Conservation (phyloP, 2,329 filamentous ascomycete genomes). For the Madurella mycetomatis region DNA sequence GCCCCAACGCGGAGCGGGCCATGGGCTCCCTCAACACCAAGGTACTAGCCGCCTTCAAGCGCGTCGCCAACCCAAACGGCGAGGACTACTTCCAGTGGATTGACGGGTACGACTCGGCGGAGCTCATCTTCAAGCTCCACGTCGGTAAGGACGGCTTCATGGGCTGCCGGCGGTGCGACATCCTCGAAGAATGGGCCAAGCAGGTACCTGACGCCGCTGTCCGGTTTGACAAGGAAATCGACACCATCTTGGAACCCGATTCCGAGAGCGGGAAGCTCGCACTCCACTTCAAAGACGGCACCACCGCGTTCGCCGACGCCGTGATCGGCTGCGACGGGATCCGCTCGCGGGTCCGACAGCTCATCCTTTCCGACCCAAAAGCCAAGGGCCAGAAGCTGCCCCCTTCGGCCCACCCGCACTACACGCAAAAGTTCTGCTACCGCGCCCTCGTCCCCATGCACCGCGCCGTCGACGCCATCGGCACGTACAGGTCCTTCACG, state of each 20-base stretch:
- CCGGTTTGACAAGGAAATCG: slow-evolving; percentile 33
- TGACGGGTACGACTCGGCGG: slow-evolving; percentile 31
- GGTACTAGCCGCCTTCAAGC: slow-evolving; percentile 37
- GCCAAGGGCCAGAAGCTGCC: slow-evolving; percentile 14
- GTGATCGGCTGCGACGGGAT: slow-evolving; percentile 63
- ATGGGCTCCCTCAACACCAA: slow-evolving; percentile 37
- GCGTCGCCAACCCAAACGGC: slow-evolving; percentile 35
- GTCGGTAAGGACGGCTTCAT: slow-evolving; percentile 41
- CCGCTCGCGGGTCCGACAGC: slow-evolving; percentile 49
- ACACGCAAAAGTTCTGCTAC: slow-evolving; percentile 58
- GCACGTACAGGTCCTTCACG: slow-evolving; percentile 44
- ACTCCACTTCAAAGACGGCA: slow-evolving; percentile 33
- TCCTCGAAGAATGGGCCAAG: slow-evolving; percentile 37
- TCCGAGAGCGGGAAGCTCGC: slow-evolving; percentile 11
- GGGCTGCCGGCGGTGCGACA: slow-evolving; percentile 38
- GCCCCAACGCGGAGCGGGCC: slow-evolving; percentile 46
- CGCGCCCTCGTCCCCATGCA: slow-evolving; percentile 58
- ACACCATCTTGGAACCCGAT: slow-evolving; percentile 11
- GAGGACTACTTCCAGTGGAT: slow-evolving; percentile 43
- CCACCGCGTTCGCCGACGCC: slow-evolving; percentile 14
- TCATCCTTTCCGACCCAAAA: slow-evolving; percentile 20
- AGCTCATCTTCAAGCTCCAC: slow-evolving; percentile 33
- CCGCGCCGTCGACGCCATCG: slow-evolving; percentile 44
- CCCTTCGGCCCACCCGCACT: slow-evolving; percentile 37
- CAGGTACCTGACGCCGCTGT: slow-evolving; percentile 29